Percentiles rank a stretch among this genome's conserved stretches.
Conservation (phyloP, 2,329 filamentous ascomycete genomes). For the Tolypocladium tropicale region DNA sequence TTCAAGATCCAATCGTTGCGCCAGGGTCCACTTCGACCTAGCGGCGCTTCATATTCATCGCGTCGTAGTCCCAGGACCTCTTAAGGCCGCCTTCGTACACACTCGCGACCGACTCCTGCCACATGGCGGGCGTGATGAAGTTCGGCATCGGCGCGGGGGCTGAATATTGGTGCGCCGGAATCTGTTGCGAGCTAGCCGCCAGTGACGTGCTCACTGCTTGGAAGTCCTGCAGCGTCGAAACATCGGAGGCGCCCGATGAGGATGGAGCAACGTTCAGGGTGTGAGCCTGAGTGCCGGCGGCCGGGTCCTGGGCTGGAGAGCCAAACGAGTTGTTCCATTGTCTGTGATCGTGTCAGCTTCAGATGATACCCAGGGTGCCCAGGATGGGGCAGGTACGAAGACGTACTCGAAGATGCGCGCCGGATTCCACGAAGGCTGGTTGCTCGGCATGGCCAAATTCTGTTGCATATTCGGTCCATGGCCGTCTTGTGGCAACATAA, state of each 20-base stretch:
- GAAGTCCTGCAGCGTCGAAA: constrained; percentile 43
- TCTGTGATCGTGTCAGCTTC: constrained; percentile 31
- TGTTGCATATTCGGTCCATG: constrained; percentile 41
- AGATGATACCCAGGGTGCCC: neutral
- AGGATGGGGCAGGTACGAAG: neutral
- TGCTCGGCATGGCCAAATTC: constrained; percentile 52
- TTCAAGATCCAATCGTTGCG: neutral
- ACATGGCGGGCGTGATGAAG: constrained; percentile 63
- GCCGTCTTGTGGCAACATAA: constrained; percentile 56
- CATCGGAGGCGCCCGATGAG: constrained; percentile 43
- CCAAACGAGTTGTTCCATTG: constrained; percentile 96
- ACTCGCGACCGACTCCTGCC: constrained; percentile 61
- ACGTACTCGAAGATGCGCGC: constrained; percentile 83
- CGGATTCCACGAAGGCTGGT: constrained; percentile 70
- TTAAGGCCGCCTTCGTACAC: constrained; percentile 58
- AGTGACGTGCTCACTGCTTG: constrained; percentile 35
- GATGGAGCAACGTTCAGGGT: constrained; percentile 39
- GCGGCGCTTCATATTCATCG: constrained; percentile 20
- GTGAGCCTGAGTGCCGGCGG: constrained; percentile 32
- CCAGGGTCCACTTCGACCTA: neutral
- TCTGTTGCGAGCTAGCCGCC: constrained; percentile 32
- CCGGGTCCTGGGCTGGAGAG: constrained; percentile 39
- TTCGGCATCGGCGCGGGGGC: constrained; percentile 40
- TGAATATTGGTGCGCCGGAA: constrained; percentile 41
- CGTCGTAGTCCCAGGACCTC: constrained; percentile 49